A percentile compares a stretch with the other conserved stretches of the same genome.
Evolutionary conservation across 2,329 filamentous ascomycete genomes (phyloP).

Genomic region (Diplodia seriata): DNA sequence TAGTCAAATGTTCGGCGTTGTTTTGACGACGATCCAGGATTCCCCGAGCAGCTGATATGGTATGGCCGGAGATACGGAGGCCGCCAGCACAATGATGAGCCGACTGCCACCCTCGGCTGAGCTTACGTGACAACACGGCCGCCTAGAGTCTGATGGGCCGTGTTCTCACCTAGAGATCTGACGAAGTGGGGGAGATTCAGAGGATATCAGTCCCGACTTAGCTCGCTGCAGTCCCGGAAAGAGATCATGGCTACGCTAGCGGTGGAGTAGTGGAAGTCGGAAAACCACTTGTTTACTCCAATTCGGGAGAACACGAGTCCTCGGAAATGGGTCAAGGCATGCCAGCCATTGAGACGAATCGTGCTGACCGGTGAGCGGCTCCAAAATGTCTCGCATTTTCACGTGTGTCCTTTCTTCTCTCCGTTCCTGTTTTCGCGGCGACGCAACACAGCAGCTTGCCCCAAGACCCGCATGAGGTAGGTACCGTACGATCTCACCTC

Average conservation of each 20-base stretch:
- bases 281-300: not conserved
- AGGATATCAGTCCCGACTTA: not conserved
- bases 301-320: not conserved
- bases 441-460: conserved; percentile 8
- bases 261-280: not conserved
- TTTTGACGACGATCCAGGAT: not conserved
- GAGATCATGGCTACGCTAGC: not conserved
- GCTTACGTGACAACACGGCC: not conserved
- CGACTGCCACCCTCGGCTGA: not conserved
- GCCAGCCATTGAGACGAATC: not conserved
- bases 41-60: conserved; percentile 1
- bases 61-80: not conserved
- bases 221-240: not conserved
- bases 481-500: conserved; percentile 16
- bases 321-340: not conserved
- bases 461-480: conserved; percentile 11
- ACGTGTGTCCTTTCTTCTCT: not conserved
- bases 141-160: not conserved
- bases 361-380: not conserved
- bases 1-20: conserved; percentile 5
- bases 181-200: not conserved
- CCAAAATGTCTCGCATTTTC: conserved; percentile 4
- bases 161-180: not conserved
- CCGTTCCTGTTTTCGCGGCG: conserved; percentile 8
- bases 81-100: not conserved